Percentiles rank a stretch among this genome's conserved stretches.
These are phyloP conservation scores for Penicillium decumbens DNA, from an alignment of 2,329 filamentous ascomycete genomes.

Conservation along the genomic window DNA sequence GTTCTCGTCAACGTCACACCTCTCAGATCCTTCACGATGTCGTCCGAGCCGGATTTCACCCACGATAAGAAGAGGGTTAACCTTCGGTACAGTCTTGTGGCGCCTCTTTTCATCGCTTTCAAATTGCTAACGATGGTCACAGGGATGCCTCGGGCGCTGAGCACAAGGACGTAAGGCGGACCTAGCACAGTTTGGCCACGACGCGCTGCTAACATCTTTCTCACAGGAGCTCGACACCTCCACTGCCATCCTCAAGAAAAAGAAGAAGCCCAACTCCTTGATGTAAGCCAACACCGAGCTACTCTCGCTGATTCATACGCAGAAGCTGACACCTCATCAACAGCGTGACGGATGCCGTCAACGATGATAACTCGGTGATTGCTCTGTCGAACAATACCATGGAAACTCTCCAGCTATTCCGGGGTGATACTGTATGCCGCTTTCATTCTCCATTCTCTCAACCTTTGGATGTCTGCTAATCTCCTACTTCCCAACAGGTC, in stretches of 20 bases:
- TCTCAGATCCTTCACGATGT: constrained; percentile 55
- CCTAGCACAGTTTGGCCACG: constrained; percentile 36
- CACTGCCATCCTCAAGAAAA: constrained; percentile 98
- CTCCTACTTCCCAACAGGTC: constrained; percentile 45
- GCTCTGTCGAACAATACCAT: constrained; percentile 97
- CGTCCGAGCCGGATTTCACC: constrained; percentile 58
- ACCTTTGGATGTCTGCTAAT: background rate
- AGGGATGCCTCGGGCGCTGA: constrained; percentile 89
- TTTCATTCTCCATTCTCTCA: background rate
- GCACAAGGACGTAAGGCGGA: constrained; percentile 64
- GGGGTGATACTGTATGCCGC: constrained; percentile 67
- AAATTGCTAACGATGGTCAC: constrained; percentile 39
- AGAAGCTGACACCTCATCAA: constrained; percentile 23
- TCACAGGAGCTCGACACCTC: constrained; percentile 78
- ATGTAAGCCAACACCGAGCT: constrained; percentile 59
- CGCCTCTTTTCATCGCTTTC: constrained; percentile 13
- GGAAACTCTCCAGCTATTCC: constrained; percentile 97
- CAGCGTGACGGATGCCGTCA: constrained; percentile 95
- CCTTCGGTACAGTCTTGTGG: constrained; percentile 59
- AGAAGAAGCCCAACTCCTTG: constrained; percentile 99
- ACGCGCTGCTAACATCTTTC: constrained; percentile 19
- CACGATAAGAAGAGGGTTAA: constrained; percentile 78
- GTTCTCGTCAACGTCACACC: constrained; percentile 21
- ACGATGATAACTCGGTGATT: constrained; percentile 99
- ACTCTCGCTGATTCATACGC: background rate